Base-by-base conservation (phyloP, 192 early-diverging fungal genomes). In the Backusella australiensis region DNA sequence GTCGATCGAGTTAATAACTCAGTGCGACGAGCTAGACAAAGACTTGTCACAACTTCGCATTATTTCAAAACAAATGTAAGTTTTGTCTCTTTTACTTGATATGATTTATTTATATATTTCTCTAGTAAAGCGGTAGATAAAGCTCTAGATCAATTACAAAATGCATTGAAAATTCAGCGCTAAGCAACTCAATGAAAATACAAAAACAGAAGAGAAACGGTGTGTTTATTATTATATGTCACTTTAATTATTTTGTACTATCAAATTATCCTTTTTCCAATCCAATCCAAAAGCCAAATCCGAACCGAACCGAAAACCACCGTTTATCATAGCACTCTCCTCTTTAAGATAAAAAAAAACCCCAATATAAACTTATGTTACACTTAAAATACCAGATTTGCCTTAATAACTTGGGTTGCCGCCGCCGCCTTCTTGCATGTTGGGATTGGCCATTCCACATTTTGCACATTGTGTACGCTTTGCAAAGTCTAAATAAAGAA, bases 381-480 rank as follows among this genome's bases (percentile, higher is more conserved):
- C 21, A 67, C n/a, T 26, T 26, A 67, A 67, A 67, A 67, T 56
- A 56, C 52, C 52, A 53, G 52, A 53, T 53, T 53, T n/a, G 52
- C 17, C 53, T 56, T 56, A 56, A 56, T 56, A 56, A 21, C 53
- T 56, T 21, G 53, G 53, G 19, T 81, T 70, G 15, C 76, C 78
- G 38, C 32, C 32, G 15, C 76, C 78, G 38, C 83, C 83, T 11
- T 56, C 53, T 56, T 56, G 53, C 53, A 56, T 56, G n/a, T 67
- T 35, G 11, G 88, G 86, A 69, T 84, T 81, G 32, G 71, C 72
- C 11, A 82, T 74, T 1, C 81, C 77, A 67, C 91, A 92, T 69
- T 78, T 78, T 32, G 86, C 73, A 70, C 91, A 92, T 41, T 89
- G 85, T 1, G 79, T 84, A 14, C 90, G 85, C 0, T 86, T 89